Evolutionary conservation across 805 yeast species (phyloP).

Genomic region (Brettanomyces nanus): DNA sequence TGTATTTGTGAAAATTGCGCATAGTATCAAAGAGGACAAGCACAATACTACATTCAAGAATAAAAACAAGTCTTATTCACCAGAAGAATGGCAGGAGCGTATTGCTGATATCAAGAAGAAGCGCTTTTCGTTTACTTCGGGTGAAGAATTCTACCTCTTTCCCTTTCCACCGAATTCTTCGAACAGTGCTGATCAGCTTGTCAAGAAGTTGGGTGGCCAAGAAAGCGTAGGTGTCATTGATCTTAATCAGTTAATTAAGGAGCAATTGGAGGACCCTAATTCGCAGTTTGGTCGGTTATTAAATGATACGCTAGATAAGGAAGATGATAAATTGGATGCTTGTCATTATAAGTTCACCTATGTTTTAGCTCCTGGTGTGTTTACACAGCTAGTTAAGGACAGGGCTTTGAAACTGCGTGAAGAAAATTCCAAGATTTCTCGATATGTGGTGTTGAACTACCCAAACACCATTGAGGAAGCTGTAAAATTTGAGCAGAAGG

Average conservation of each 20-base stretch:
- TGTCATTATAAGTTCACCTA: slow-evolving; percentile 24
- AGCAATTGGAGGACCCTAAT: slow-evolving; percentile 33
- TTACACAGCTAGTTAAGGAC: slow-evolving; percentile 42
- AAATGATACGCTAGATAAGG: slow-evolving; percentile 29
- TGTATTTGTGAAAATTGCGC: slow-evolving; percentile 27
- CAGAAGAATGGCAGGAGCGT: slow-evolving; percentile 39
- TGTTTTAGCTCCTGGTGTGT: slow-evolving; percentile 33
- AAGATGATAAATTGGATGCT: slow-evolving; percentile 21
- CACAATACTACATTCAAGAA: slow-evolving; percentile 21
- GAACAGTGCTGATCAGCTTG: slow-evolving; percentile 9
- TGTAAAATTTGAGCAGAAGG: slow-evolving; percentile 64
- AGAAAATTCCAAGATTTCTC: slow-evolving; percentile 30
- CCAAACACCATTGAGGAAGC: slow-evolving; percentile 61
- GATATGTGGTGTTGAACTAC: slow-evolving; percentile 46
- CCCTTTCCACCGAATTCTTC: slow-evolving; percentile 18
- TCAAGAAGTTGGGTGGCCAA: slow-evolving; percentile 11
- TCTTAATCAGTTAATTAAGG: slow-evolving; percentile 39
- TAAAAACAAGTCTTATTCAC: slow-evolving; percentile 34
- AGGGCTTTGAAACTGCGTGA: slow-evolving; percentile 18
- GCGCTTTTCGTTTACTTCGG: slow-evolving; percentile 18
- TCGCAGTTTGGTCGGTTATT: slow-evolving; percentile 46
- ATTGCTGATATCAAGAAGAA: slow-evolving; percentile 26
- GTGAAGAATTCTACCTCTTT: slow-evolving; percentile 22
- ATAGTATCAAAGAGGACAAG: slow-evolving; percentile 25
- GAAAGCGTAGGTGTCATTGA: slow-evolving; percentile 35